Conservation (phyloP, 257 asterid species). For the Solanum paucissectum region DNA sequence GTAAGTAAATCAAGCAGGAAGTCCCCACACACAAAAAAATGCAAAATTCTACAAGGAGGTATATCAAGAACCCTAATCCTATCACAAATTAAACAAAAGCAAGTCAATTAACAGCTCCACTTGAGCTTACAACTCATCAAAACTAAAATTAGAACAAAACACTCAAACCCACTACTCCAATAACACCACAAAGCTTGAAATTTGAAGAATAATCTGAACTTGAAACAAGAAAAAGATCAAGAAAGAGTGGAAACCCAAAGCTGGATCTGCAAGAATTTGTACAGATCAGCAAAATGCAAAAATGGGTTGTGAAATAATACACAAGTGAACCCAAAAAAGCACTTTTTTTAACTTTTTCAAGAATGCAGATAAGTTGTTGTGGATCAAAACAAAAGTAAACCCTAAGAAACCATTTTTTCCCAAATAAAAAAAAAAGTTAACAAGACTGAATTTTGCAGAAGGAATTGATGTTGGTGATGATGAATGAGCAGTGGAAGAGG, state of each 20-base stretch:
- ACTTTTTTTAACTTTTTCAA: neutral
- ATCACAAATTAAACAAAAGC: neutral
- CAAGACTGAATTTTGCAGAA: neutral
- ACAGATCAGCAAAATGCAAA: constrained; percentile 3
- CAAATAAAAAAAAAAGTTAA: neutral
- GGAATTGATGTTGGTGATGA: constrained; percentile 15
- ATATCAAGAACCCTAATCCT: neutral
- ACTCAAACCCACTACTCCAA: neutral
- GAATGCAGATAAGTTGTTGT: neutral
- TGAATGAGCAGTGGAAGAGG: constrained; percentile 6
- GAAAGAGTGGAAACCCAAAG: neutral
- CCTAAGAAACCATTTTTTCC: neutral
- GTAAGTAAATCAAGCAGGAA: neutral
- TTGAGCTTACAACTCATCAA: constrained; percentile 3
- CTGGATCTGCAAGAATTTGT: constrained; percentile 3
- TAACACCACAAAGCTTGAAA: neutral
- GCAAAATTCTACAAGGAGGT: neutral
- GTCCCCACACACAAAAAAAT: neutral
- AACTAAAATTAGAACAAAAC: neutral
- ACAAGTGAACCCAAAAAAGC: neutral
- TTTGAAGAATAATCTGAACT: neutral
- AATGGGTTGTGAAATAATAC: neutral
- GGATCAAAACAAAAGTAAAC: constrained; percentile 3
- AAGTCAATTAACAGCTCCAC: neutral
- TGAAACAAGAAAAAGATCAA: neutral